Conservation (phyloP, 208 protist genomes). For the Trypanosoma lewisi region DNA sequence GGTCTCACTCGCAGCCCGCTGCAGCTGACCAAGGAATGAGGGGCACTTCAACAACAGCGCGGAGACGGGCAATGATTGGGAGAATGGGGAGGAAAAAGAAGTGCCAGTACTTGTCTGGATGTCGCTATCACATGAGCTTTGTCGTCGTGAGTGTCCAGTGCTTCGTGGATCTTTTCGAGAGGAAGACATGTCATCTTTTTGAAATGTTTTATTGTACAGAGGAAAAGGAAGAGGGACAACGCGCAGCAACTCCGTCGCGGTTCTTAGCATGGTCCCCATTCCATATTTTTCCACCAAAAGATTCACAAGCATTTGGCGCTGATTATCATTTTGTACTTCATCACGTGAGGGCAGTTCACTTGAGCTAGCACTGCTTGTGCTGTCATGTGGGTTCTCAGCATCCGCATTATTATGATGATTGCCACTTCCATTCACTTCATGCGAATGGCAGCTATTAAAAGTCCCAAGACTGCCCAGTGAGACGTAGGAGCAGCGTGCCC, state of each 20-base stretch:
- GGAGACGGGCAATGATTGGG: neutral
- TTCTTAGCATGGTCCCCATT: conserved; percentile 17
- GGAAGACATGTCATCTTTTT: neutral
- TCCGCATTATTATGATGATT: neutral
- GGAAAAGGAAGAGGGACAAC: conserved; percentile 27
- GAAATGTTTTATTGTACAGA: neutral
- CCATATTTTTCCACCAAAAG: conserved; percentile 17
- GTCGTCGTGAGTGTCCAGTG: neutral
- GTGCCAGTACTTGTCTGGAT: neutral
- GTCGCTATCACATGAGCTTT: neutral
- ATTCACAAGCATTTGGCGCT: conserved; percentile 11
- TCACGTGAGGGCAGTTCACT: neutral
- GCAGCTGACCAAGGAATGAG: conserved; percentile 22
- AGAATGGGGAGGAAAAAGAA: neutral
- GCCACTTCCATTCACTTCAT: neutral
- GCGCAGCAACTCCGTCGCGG: conserved; percentile 18
- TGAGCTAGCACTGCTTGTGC: neutral
- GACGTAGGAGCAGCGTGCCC: conserved; percentile 22
- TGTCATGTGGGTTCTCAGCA: neutral
- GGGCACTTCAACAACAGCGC: neutral
- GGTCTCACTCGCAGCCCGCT: neutral
- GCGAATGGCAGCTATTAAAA: neutral
- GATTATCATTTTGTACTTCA: neutral
- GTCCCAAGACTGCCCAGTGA: neutral
- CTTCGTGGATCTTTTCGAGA: neutral